Percentiles rank a stretch among this genome's conserved stretches.
Conservation (phyloP, 1,139 yeast species). For the Ogataea hybrid region DNA sequence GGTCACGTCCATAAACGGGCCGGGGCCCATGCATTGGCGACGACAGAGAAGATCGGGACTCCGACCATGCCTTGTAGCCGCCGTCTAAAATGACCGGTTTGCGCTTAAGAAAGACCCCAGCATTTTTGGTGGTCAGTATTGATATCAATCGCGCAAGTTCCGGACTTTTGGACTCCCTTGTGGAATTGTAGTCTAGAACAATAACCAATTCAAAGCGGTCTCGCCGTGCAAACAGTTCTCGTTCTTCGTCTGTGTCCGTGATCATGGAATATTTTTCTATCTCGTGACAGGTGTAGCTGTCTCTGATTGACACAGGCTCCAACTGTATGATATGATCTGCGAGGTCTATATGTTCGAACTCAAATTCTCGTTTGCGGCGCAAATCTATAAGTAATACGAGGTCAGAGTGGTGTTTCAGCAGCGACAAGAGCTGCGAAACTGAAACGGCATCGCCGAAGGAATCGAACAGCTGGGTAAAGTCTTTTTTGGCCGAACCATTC, state of each 20-base stretch:
- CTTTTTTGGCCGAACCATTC: background rate
- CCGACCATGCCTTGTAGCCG: slow-evolving; percentile 49
- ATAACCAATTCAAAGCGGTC: slow-evolving; percentile 52
- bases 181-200: slow-evolving; percentile 45
- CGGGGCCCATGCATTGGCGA: slow-evolving; percentile 20
- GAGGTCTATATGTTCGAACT: slow-evolving; percentile 51
- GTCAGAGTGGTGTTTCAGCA: slow-evolving; percentile 22
- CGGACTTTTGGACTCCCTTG: slow-evolving; percentile 14
- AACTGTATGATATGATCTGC: slow-evolving; percentile 51
- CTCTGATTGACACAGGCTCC: slow-evolving; percentile 50
- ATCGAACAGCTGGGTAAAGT: background rate
- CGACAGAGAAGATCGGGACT: slow-evolving; percentile 26
- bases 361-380: slow-evolving; percentile 47
- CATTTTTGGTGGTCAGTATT: slow-evolving; percentile 38
- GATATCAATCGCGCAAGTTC: slow-evolving; percentile 34
- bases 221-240: slow-evolving; percentile 42
- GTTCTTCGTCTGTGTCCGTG: slow-evolving; percentile 37
- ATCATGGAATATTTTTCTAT: slow-evolving; percentile 32
- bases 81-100: slow-evolving; percentile 57
- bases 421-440: slow-evolving; percentile 23
- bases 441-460: slow-evolving; percentile 13
- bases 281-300: slow-evolving; percentile 34
- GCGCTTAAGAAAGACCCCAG: slow-evolving; percentile 46
- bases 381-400: slow-evolving; percentile 52
- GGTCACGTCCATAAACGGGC: slow-evolving; percentile 16